These are phyloP conservation scores for Tympanopsis confertula DNA, from an alignment of 2,329 filamentous ascomycete species.

Conservation along the genomic window DNA sequence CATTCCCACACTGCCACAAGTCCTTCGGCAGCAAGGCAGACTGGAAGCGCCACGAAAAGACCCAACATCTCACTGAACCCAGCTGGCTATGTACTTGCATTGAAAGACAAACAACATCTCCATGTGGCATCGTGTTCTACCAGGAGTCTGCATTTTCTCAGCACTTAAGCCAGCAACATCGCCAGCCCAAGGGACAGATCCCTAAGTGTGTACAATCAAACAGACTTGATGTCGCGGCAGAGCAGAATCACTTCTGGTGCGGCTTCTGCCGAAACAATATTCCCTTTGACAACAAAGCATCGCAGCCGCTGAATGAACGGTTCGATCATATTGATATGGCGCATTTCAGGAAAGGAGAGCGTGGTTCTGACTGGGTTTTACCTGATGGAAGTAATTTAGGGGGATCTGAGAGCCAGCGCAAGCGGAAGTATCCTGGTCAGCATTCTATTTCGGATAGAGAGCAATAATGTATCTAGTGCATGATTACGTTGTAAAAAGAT, in stretches of 20 bases:
- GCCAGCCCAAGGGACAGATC: too few species aligned
- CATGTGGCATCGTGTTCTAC: not conserved
- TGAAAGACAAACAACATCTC: not conserved
- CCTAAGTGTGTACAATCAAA: too few species aligned
- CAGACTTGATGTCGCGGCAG: not conserved
- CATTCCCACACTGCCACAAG: constrained; percentile 41
- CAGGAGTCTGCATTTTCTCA: not conserved
- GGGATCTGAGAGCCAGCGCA: not conserved
- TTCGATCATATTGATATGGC: constrained; percentile 5
- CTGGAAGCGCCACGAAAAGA: constrained; percentile 54
- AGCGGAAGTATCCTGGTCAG: too few species aligned
- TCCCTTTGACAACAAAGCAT: not conserved
- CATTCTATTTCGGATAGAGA: too few species aligned
- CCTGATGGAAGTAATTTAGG: not conserved
- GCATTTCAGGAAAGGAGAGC: constrained; percentile 25
- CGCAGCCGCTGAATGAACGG: not conserved
- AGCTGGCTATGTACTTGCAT: constrained; percentile 37
- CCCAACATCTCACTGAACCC: constrained; percentile 41
- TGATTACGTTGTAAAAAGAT: too few species aligned
- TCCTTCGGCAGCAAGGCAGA: constrained; percentile 51
- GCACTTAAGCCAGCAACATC: not conserved
- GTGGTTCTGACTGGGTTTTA: constrained; percentile 18
- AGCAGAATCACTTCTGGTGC: not conserved
- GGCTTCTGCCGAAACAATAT: not conserved
- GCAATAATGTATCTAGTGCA: too few species aligned